Evolutionary conservation across 169 alveolate genomes (phyloP).

Genomic region (Plasmodium berghei): DNA sequence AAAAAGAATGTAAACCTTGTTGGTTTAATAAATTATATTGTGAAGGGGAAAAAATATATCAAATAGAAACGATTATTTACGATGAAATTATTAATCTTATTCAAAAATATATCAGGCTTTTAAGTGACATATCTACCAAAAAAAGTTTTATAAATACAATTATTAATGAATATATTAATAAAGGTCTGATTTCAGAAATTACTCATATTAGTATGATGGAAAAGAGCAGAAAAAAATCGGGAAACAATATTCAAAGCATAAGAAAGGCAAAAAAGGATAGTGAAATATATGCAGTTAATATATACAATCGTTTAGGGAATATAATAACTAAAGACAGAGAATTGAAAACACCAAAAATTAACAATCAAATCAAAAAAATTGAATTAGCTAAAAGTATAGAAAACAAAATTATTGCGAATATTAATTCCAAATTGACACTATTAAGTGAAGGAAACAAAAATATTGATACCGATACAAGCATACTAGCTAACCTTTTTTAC

Average conservation of each 20-base stretch:
- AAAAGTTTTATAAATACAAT: slow-evolving; percentile 20
- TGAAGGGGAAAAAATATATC: slow-evolving; percentile 83
- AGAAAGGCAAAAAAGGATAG: neutral
- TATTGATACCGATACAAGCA: slow-evolving; percentile 20
- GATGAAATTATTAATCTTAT: neutral
- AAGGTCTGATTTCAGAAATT: neutral
- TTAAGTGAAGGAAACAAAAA: neutral
- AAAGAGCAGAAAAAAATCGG: neutral
- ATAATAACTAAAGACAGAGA: neutral
- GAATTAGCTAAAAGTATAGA: neutral
- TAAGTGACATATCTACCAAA: slow-evolving; percentile 1
- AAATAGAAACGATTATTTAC: slow-evolving; percentile 20
- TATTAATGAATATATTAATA: slow-evolving; percentile 12
- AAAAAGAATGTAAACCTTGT: slow-evolving; percentile 85
- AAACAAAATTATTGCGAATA: too few relatives aligned
- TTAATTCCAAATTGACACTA: too few relatives aligned
- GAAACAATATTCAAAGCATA: too few relatives aligned
- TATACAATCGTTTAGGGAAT: slow-evolving; percentile 6
- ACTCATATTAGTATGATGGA: neutral
- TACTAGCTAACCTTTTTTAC: slow-evolving; percentile 28
- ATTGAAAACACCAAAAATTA: neutral
- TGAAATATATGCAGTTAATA: neutral
- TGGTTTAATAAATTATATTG: slow-evolving; percentile 81
- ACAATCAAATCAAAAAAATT: neutral
- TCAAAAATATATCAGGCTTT: neutral